Base-by-base conservation (phyloP, 2,329 filamentous ascomycete genomes). In the Fusarium coicis region DNA sequence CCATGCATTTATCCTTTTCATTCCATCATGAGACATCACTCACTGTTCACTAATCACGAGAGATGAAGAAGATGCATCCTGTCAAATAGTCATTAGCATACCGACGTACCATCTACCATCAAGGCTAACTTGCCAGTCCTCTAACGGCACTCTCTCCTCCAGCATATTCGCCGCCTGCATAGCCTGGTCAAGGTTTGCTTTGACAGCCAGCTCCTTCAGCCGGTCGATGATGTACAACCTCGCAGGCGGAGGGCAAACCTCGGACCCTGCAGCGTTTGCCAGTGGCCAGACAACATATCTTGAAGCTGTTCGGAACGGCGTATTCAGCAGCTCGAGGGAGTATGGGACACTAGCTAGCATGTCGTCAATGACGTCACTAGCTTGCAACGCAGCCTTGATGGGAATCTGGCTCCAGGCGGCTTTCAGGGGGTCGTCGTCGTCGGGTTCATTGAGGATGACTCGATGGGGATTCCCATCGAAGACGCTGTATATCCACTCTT, bases 1-100 rank as follows among this genome's bases (percentile, higher is more conserved):
- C 23, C 12, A 9, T 28, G 9, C 1, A 43, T 10, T 15, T 12
- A 18, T 32, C 1, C 9, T 7, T 7, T 11, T 15, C 0, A 15
- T 11, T 21, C 10, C 14, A 23, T 37, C 14, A 10, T 14, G 30
- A 19, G 10, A 50, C 14, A 23, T 21, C 16, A 3, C 8, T 26
- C 16, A 10, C 4, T 16, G 8, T n/a, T 15, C 9, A 7, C 19
- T 9, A 7, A 4, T 63, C 14, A 63, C 4, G 60, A 63, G 15
- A 63, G n/a, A 46, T 59, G 60, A 16, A 63, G 40, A 10, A 63
- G 60, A 23, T 63, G 60, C 53, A 59, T 63, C 60, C 60, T 63
- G 11, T 59, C 11, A 42, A 46, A 26, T 16, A 18, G 37, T n/a
- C n/a, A 40, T 63, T 39, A 59, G 53, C 30, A 28, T 39, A 34